A percentile compares a stretch with the other conserved stretches of the same genome.
Conservation (phyloP, 2,329 filamentous ascomycete species). For the Aspergillus pseudoviridinutans region DNA sequence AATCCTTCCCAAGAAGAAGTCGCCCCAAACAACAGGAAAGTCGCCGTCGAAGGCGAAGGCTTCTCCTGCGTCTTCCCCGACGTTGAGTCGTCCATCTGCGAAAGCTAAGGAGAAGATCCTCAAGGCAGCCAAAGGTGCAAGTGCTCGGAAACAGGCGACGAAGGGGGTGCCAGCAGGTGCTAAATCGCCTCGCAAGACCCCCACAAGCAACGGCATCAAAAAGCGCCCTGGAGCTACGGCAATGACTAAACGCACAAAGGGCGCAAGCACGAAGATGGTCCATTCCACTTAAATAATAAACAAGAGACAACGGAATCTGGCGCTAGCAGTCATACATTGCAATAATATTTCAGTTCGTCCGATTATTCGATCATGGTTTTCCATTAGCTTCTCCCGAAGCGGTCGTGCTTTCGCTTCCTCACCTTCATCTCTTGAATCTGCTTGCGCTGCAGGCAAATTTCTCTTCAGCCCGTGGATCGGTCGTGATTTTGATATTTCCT, state of each 20-base stretch:
- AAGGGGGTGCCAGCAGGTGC: slow-evolving; percentile 10
- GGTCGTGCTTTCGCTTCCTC: background rate
- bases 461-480: background rate
- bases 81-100: slow-evolving; percentile 25
- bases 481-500: background rate
- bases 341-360: background rate
- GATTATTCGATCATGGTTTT: background rate
- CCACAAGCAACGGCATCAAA: slow-evolving; percentile 3
- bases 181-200: slow-evolving; percentile 7
- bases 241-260: slow-evolving; percentile 1
- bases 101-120: slow-evolving; percentile 29
- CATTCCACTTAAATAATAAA: background rate
- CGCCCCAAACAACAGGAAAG: slow-evolving; percentile 9
- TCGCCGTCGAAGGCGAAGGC: slow-evolving; percentile 12
- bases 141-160: slow-evolving; percentile 10
- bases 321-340: background rate
- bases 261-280: background rate
- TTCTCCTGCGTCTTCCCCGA: slow-evolving; percentile 14
- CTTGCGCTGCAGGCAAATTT: background rate
- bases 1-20: slow-evolving; percentile 14
- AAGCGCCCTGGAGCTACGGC: background rate
- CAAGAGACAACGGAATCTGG: background rate
- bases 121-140: slow-evolving; percentile 20
- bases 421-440: background rate
- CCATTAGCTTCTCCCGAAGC: background rate